phyloP scores from a whole-genome alignment of 2,329 filamentous ascomycete genomes.

The Thielaviopsis cerberus region DNA sequence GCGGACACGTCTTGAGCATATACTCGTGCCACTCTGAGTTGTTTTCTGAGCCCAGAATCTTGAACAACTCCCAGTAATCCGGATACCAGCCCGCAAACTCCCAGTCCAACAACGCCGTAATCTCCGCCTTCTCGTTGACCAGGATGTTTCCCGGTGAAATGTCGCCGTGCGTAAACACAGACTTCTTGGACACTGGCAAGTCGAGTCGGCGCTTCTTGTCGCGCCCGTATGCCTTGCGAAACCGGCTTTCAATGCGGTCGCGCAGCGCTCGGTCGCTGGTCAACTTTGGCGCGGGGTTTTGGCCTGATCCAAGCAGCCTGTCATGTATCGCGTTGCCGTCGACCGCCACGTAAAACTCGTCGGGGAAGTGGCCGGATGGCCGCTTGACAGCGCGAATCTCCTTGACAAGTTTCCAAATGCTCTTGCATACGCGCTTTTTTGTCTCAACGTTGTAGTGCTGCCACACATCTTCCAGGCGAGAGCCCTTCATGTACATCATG shows the following conservation, averaged over 20 bases:
- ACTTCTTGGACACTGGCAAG: conserved; percentile 14
- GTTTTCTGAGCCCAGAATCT: conserved; percentile 12
- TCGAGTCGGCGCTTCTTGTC: neutral
- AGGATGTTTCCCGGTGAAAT: conserved; percentile 20
- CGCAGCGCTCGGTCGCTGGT: neutral
- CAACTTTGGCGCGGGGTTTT: neutral
- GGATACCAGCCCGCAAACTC: conserved; percentile 21
- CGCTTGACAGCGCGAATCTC: neutral
- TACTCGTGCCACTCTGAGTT: neutral
- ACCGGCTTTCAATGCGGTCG: conserved; percentile 10
- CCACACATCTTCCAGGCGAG: neutral
- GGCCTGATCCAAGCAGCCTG: neutral
- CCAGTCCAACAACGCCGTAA: conserved; percentile 44
- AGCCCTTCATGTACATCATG: conserved; percentile 1
- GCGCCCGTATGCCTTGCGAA: conserved; percentile 9
- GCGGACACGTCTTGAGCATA: conserved; percentile 2
- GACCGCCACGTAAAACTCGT: conserved; percentile 2
- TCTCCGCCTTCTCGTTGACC: conserved; percentile 21
- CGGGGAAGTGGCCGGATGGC: neutral
- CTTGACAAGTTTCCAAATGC: neutral
- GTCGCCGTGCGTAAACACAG: conserved; percentile 20
- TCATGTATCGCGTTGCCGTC: neutral
- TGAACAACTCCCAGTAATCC: conserved; percentile 19
- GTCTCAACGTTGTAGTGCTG: neutral
- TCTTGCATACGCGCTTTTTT: conserved; percentile 1